Percentiles rank a stretch among this genome's conserved stretches.
Evolutionary conservation across 2,329 filamentous ascomycete genomes (phyloP).

Genomic region (Clarireedia monteithiana): DNA sequence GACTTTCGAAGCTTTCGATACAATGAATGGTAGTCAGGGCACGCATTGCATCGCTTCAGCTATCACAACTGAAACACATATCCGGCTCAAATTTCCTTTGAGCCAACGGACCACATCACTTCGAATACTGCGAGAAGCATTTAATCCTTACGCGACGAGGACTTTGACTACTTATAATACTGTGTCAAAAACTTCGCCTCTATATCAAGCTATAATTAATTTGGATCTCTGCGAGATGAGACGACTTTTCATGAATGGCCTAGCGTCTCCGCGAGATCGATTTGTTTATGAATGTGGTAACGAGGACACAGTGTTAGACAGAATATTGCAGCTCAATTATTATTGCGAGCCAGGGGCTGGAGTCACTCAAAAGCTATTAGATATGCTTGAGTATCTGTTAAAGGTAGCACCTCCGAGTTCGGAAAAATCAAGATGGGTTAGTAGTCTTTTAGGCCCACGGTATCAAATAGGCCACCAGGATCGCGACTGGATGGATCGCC

Average conservation of each 20-base stretch:
- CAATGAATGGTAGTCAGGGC: no score
- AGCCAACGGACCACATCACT: neutral
- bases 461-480: no score
- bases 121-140: neutral
- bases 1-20: no score
- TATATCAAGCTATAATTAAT: neutral
- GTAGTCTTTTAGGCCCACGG: no score
- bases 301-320: no score
- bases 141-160: neutral
- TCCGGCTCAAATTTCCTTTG: neutral
- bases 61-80: neutral
- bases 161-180: neutral
- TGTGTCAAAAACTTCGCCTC: neutral
- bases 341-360: no score
- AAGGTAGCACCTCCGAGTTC: no score
- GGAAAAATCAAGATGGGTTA: no score
- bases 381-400: no score
- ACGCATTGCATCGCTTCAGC: neutral
- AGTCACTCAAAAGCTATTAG: no score
- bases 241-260: neutral
- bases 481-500: no score
- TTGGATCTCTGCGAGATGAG: neutral
- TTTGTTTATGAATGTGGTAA: neutral
- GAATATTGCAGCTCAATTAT: no score
- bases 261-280: neutral